Evolutionary conservation across 164 flowering plant species (phyloP), one percentile per base, ranked within the genome.

Genomic region (Stephania cephalantha): DNA sequence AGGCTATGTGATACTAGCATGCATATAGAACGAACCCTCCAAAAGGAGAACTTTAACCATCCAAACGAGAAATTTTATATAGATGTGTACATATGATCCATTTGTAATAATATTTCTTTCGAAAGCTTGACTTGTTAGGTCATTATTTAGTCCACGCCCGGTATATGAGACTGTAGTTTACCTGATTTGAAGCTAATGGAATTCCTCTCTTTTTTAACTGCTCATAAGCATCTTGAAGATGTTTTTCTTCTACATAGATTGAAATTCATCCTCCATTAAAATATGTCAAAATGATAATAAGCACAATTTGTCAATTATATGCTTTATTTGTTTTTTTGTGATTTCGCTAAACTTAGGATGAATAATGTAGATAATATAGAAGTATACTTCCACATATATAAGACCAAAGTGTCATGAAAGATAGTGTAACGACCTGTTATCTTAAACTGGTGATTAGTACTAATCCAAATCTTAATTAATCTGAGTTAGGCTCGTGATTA

Each of bases 111-210:
- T 31, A 31, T 3, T 31, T 31, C 35, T 1, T 31, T 31, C 35
- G 35, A 31, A 31, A 31, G 3, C 35, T 31, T 31, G n/a, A n/a
- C n/a, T n/a, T n/a, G n/a, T n/a, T n/a, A n/a, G n/a, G n/a, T n/a
- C n/a, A n/a, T n/a, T n/a, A n/a, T n/a, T n/a, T n/a, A n/a, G n/a
- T n/a, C n/a, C n/a, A n/a, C 67, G 73, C 18, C 83, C 99, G 83
- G 81, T 95, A 93, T 81, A 95, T 90, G 31, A 95, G 94, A 78
- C 99, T 95, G 84, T 95, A 95, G 75, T 95, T 95, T 30, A 95
- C 99, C 84, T 95, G 99, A 82, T 95, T 95, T 67, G 98, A 90
- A 70, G 98, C 99, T 71, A 95, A 81, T 12, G 98, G 96, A 71
- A 93, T 91, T 22, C 98, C 97, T 83, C 97, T 84, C 81, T 86